A percentile compares a stretch with the other conserved stretches of the same genome.
Evolutionary conservation across 2,329 filamentous ascomycete genomes (phyloP).

Genomic region (Teratosphaeriaceae sp.): DNA sequence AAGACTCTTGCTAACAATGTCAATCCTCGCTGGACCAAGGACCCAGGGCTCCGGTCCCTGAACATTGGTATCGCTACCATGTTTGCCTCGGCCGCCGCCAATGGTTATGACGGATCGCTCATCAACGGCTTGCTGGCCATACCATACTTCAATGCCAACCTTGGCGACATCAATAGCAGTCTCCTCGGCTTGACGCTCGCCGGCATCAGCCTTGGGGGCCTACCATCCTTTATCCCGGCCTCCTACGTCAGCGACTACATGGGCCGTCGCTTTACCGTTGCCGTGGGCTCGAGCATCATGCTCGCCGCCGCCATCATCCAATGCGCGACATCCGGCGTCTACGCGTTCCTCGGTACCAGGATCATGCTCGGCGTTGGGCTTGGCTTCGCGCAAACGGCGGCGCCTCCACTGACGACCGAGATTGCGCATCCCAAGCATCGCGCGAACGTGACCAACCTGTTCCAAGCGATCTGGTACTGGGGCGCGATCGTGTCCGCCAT

Average conservation of each 20-base stretch:
- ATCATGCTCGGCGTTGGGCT: not conserved
- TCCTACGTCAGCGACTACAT: slow-evolving; percentile 1
- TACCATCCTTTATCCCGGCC: slow-evolving; percentile 8
- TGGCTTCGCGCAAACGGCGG: not conserved
- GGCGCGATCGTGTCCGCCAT: not conserved
- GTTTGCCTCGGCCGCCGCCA: not conserved
- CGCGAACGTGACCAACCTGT: not conserved
- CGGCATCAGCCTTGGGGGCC: slow-evolving; percentile 16
- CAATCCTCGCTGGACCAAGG: not conserved
- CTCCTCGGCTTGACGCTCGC: not conserved
- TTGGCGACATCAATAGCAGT: not conserved
- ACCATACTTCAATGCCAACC: not conserved
- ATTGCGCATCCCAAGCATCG: not conserved
- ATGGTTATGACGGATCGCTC: not conserved
- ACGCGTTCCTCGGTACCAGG: not conserved
- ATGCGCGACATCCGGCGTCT: not conserved
- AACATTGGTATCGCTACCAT: not conserved
- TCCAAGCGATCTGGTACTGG: not conserved
- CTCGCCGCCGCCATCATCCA: not conserved
- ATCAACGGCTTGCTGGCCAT: not conserved
- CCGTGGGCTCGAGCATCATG: not conserved
- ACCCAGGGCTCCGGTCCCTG: not conserved
- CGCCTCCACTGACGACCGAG: not conserved
- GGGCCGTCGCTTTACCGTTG: not conserved
- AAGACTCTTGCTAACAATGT: not conserved